Percentiles rank a stretch among this genome's conserved stretches.
These are phyloP conservation scores for Blastocystis sp. DNA, from an alignment of 352 stramenopile species.

Conservation along the genomic window DNA sequence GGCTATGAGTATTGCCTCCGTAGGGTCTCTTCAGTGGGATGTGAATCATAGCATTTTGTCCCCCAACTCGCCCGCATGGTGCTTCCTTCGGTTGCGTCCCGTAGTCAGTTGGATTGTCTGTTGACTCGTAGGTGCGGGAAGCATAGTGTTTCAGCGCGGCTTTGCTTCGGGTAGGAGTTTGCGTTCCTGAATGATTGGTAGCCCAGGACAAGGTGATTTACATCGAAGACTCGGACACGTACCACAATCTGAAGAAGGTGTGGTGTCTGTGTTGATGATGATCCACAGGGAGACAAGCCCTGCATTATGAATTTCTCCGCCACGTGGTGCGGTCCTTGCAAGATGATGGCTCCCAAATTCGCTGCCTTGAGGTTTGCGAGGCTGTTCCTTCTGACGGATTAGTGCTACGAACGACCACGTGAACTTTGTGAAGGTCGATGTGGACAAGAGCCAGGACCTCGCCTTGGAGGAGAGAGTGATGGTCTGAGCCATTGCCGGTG, in stretches of 20 bases:
- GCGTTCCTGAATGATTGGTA: not conserved
- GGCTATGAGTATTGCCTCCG: not conserved
- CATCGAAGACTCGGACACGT: slow-evolving; percentile 55
- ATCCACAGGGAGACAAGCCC: slow-evolving; percentile 66
- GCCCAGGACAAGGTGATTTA: slow-evolving; percentile 63
- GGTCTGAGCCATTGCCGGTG: not conserved
- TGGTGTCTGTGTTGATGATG: not conserved
- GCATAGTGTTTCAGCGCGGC: not conserved
- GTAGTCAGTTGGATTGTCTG: not conserved
- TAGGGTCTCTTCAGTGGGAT: not conserved
- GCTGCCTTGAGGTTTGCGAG: slow-evolving; percentile 74
- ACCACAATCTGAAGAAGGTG: slow-evolving; percentile 56
- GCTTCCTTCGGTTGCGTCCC: not conserved
- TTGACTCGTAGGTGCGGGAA: not conserved
- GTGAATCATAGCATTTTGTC: not conserved
- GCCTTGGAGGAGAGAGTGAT: slow-evolving; percentile 58
- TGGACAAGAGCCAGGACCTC: slow-evolving; percentile 75
- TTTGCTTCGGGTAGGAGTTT: slow-evolving; percentile 13
- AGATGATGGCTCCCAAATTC: slow-evolving; percentile 79
- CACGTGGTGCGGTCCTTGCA: slow-evolving; percentile 81
- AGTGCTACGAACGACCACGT: slow-evolving; percentile 73
- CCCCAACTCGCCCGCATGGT: not conserved
- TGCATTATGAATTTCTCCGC: slow-evolving; percentile 81
- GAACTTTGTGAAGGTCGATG: slow-evolving; percentile 80
- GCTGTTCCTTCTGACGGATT: not conserved